These are phyloP conservation scores for Leptosphaerulina australis DNA, from an alignment of 2,329 filamentous ascomycete species.

Conservation along the genomic window DNA sequence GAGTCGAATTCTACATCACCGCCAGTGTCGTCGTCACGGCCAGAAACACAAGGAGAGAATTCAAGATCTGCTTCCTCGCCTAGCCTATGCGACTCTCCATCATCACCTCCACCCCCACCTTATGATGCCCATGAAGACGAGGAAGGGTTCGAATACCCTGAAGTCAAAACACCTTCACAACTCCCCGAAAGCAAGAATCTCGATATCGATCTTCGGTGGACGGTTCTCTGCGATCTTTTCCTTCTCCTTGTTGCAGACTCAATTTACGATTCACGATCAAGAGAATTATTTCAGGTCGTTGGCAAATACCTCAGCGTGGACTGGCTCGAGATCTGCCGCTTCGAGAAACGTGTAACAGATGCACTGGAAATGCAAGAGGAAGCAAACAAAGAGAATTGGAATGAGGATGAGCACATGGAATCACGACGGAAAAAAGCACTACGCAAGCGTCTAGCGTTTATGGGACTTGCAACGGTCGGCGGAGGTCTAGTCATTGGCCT, in stretches of 20 bases:
- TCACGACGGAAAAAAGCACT: conserved; percentile 78
- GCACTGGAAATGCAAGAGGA: conserved; percentile 97
- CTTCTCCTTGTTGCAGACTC: conserved; percentile 96
- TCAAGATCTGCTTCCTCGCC: conserved; percentile 41
- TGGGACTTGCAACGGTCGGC: conserved; percentile 95
- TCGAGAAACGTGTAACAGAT: conserved; percentile 96
- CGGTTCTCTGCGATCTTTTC: conserved; percentile 93
- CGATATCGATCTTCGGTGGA: conserved; percentile 96
- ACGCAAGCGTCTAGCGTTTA: conserved; percentile 86
- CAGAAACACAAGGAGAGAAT: conserved; percentile 28
- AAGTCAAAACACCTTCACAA: conserved; percentile 81
- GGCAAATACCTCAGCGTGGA: conserved; percentile 79
- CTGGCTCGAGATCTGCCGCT: conserved; percentile 93
- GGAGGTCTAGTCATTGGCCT: conserved; percentile 94
- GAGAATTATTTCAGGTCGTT: conserved; percentile 81
- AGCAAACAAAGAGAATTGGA: conserved; percentile 95
- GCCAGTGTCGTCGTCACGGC: conserved; percentile 43
- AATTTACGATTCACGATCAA: conserved; percentile 86
- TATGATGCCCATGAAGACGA: conserved; percentile 70
- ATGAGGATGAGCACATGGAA: conserved; percentile 94
- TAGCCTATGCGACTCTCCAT: conserved; percentile 40
- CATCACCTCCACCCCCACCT: conserved; percentile 60
- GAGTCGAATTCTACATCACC: conserved; percentile 39
- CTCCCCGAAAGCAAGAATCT: conserved; percentile 81
- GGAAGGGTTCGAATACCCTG: conserved; percentile 68